These are phyloP conservation scores for Xylariales sp. DNA, from an alignment of 2,329 filamentous ascomycete genomes.

Conservation along the genomic window DNA sequence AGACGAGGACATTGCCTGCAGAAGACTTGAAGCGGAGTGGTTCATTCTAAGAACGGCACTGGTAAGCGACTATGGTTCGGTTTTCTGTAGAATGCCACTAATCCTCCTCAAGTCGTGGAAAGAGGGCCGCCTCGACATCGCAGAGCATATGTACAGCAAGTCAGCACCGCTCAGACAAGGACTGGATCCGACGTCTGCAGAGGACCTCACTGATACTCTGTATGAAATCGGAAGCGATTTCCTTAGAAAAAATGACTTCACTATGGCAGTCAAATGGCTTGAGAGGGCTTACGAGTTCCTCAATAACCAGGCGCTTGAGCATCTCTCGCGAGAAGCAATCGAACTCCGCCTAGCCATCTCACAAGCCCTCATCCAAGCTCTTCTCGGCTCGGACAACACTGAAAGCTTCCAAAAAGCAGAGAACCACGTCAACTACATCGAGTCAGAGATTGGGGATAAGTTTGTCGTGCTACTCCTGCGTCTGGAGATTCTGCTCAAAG, in stretches of 20 bases:
- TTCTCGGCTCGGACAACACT: constrained; percentile 42
- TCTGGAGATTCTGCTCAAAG: constrained; percentile 58
- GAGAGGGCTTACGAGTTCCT: constrained; percentile 60
- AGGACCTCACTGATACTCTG: constrained; percentile 62
- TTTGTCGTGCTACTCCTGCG: constrained; percentile 63
- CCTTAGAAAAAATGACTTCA: constrained; percentile 45
- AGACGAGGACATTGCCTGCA: constrained; percentile 26
- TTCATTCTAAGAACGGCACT: constrained; percentile 60
- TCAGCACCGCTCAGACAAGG: constrained; percentile 34
- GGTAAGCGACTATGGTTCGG: constrained; percentile 39
- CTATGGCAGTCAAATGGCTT: constrained; percentile 66
- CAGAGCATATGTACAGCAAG: constrained; percentile 72
- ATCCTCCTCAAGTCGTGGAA: constrained; percentile 59
- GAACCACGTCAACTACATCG: constrained; percentile 55
- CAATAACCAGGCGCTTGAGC: constrained; percentile 47
- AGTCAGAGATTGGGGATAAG: constrained; percentile 58
- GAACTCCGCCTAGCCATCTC: constrained; percentile 64
- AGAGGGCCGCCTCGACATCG: constrained; percentile 66
- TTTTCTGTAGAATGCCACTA: constrained; percentile 11
- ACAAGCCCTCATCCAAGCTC: constrained; percentile 55
- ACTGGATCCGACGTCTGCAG: constrained; percentile 46
- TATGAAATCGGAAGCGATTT: constrained; percentile 67
- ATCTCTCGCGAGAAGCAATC: constrained; percentile 52
- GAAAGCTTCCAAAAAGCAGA: constrained; percentile 47
- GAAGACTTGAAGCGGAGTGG: constrained; percentile 54